These are phyloP conservation scores for Aspergillus costaricaensis DNA, from an alignment of 2,329 filamentous ascomycete genomes.

Conservation along the genomic window DNA sequence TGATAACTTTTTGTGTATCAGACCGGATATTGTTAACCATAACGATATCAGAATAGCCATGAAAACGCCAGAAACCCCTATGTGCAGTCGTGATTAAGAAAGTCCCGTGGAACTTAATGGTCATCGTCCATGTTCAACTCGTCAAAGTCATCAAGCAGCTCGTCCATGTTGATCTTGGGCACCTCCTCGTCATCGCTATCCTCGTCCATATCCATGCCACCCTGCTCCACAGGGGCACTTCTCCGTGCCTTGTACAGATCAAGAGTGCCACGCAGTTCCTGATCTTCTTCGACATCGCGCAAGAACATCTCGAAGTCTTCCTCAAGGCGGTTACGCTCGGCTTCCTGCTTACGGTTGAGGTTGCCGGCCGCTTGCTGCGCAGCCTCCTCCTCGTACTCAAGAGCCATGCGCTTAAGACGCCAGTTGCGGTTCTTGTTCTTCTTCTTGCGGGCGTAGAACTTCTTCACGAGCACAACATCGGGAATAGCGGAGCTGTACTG, in stretches of 20 bases:
- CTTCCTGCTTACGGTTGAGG: conserved; percentile 47
- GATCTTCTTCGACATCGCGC: conserved; percentile 93
- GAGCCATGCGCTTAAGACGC: conserved; percentile 90
- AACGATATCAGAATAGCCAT: conserved; percentile 5
- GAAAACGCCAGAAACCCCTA: background rate
- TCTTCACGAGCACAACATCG: conserved; percentile 95
- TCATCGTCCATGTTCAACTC: conserved; percentile 66
- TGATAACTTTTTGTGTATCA: conserved; percentile 1
- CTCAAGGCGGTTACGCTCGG: conserved; percentile 85
- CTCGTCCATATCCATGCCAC: conserved; percentile 57
- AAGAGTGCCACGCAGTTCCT: conserved; percentile 79
- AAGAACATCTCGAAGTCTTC: conserved; percentile 97
- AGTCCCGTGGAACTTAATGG: conserved; percentile 1
- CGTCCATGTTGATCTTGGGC: conserved; percentile 74
- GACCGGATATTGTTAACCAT: conserved; percentile 1
- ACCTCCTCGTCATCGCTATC: conserved; percentile 62
- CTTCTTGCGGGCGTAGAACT: conserved; percentile 84
- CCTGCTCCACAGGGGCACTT: conserved; percentile 45
- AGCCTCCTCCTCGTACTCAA: conserved; percentile 74
- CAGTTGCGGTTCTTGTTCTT: conserved; percentile 84
- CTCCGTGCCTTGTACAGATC: conserved; percentile 73
- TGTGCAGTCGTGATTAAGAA: background rate
- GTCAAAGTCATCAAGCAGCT: conserved; percentile 89
- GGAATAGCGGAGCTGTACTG: conserved; percentile 78
- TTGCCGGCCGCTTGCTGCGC: conserved; percentile 46